Conservation (phyloP, 345 rosid genomes). For the Carallia brachiata region DNA sequence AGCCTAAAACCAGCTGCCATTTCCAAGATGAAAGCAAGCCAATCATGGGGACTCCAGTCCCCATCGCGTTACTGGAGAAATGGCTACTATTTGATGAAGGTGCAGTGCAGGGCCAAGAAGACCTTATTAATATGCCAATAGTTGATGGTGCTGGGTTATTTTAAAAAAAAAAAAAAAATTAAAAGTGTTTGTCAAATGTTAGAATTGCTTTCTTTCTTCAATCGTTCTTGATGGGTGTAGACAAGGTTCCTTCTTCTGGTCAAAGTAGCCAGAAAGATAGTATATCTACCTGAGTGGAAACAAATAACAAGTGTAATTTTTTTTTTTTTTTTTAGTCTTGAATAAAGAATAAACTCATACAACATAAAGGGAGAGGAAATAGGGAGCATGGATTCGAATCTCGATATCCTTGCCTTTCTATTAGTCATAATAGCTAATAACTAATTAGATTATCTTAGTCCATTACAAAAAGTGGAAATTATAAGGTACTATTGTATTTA, state of each 20-base stretch:
- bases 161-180: conserved; percentile 4
- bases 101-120: conserved; percentile 39
- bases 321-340: no score
- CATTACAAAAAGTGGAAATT: conserved; percentile 16
- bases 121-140: conserved; percentile 40
- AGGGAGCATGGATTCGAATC: no score
- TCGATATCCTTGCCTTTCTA: no score
- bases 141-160: conserved; percentile 35
- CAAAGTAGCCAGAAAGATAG: conserved; percentile 1
- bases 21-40: conserved; percentile 54
- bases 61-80: conserved; percentile 56
- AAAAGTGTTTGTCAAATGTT: background rate
- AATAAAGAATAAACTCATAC: no score
- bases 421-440: no score
- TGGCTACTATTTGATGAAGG: conserved; percentile 65
- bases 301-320: background rate
- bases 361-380: no score
- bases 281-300: conserved; percentile 4
- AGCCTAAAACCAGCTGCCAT: conserved; percentile 19
- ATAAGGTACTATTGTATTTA: background rate
- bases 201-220: no score
- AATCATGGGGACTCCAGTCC: conserved; percentile 30
- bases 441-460: no score
- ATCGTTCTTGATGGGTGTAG: no score
- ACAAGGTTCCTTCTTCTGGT: background rate